These are phyloP conservation scores for Amanita exitialis DNA, from an alignment of 768 basidiomycete species.

Conservation along the genomic window DNA sequence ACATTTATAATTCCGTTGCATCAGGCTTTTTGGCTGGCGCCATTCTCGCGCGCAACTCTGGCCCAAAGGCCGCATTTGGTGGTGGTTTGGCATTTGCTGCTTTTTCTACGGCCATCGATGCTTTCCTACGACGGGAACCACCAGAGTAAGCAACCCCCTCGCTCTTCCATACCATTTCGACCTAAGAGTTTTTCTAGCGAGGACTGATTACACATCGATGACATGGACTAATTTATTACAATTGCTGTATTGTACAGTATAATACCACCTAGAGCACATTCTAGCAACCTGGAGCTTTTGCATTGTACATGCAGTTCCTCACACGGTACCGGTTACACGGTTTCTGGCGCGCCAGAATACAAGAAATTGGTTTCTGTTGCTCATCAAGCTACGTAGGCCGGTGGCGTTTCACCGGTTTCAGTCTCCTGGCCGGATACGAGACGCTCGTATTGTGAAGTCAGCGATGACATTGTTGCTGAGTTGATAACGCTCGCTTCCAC, in stretches of 20 bases:
- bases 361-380: background rate
- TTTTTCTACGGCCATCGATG: conserved; percentile 86
- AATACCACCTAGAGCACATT: conserved; percentile 10
- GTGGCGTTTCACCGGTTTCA: conserved; percentile 77
- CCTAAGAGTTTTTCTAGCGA: conserved; percentile 18
- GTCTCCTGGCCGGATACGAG: conserved; percentile 78
- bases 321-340: background rate
- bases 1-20: conserved; percentile 83
- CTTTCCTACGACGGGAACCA: conserved; percentile 71
- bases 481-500: conserved; percentile 27
- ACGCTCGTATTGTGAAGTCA: conserved; percentile 57
- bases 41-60: conserved; percentile 78
- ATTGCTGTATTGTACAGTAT: conserved; percentile 11
- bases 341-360: background rate
- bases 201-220: conserved; percentile 18
- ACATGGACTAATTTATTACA: conserved; percentile 1
- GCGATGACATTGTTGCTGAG: conserved; percentile 18
- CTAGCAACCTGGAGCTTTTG: background rate
- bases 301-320: no score
- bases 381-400: conserved; percentile 38
- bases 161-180: background rate
- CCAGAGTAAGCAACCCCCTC: conserved; percentile 47
- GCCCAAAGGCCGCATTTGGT: conserved; percentile 77
- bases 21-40: conserved; percentile 88
- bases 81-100: conserved; percentile 90